Percentiles rank a stretch among this genome's conserved stretches.
phyloP scores from a whole-genome alignment of 441 rosid genomes.

The Adansonia madagascariensis region DNA sequence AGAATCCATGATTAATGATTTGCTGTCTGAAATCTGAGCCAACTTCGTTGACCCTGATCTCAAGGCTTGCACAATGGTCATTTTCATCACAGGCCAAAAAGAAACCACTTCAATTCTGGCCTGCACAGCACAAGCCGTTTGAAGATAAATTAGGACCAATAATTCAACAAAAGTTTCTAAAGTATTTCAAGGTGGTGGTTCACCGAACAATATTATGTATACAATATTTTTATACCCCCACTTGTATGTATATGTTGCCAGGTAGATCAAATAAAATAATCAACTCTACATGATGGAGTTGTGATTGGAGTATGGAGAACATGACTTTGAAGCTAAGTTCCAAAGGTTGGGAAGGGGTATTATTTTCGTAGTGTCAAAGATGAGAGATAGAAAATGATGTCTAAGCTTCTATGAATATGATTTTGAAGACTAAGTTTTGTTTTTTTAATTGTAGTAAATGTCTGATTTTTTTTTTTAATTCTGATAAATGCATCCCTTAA shows the following conservation, averaged over 20 bases:
- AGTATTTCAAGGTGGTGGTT: constrained; percentile 1
- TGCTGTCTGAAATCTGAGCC: constrained; percentile 14
- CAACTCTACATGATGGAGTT: neutral
- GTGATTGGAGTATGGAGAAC: neutral
- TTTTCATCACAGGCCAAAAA: neutral
- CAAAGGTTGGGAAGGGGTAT: constrained; percentile 21
- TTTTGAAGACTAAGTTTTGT: constrained; percentile 11
- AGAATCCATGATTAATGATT: neutral
- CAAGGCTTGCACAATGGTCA: constrained; percentile 14
- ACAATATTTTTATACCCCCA: neutral
- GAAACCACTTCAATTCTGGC: constrained; percentile 19
- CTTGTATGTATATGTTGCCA: constrained; percentile 18
- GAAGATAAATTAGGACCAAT: neutral
- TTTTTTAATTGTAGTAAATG: neutral
- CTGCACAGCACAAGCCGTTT: constrained; percentile 15
- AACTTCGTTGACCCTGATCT: constrained; percentile 13
- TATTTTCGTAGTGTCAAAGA: neutral
- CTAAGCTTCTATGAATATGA: constrained; percentile 25
- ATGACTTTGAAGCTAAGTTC: constrained; percentile 42
- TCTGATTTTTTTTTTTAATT: neutral
- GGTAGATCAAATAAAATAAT: neutral
- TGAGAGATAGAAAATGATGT: constrained; percentile 28
- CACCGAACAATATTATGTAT: constrained; percentile 22
- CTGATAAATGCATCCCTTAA: neutral
- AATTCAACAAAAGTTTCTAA: constrained; percentile 14